phyloP scores from a whole-genome alignment of 163 green algal genomes.

The Scenedesmus sp. region DNA sequence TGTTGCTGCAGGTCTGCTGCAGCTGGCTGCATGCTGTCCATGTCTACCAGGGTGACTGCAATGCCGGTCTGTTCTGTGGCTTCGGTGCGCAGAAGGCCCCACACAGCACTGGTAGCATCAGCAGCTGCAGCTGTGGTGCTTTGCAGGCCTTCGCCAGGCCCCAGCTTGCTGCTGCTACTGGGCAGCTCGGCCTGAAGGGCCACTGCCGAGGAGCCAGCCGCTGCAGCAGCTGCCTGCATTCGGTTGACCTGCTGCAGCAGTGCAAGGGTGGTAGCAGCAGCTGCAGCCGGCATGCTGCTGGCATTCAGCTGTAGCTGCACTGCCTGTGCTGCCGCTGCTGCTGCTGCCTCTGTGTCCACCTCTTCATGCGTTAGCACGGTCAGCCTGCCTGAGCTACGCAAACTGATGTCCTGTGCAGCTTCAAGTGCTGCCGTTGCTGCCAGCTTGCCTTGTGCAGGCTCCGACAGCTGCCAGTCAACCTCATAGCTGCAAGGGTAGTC shows the following conservation, averaged over 20 bases:
- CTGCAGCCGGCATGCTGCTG: background rate
- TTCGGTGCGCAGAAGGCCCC: conserved; percentile 73
- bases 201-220: background rate
- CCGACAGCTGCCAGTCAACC: conserved; percentile 50
- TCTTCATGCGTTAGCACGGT: conserved; percentile 17
- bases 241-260: conserved; percentile 44
- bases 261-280: conserved; percentile 18
- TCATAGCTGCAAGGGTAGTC: conserved; percentile 59
- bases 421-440: background rate
- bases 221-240: background rate
- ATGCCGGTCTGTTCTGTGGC: conserved; percentile 62
- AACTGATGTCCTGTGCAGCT: background rate
- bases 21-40: background rate
- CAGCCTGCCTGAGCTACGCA: conserved; percentile 16
- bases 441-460: conserved; percentile 30
- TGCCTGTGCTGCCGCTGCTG: background rate
- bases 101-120: conserved; percentile 47
- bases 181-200: conserved; percentile 13
- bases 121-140: background rate
- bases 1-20: background rate
- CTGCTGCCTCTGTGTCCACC: background rate
- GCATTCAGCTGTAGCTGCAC: background rate
- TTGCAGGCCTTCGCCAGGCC: conserved; percentile 10
- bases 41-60: conserved; percentile 25
- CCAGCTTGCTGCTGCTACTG: background rate